These are phyloP conservation scores for Neopestalotiopsis clavispora DNA, from an alignment of 2,329 filamentous ascomycete genomes.

Conservation along the genomic window DNA sequence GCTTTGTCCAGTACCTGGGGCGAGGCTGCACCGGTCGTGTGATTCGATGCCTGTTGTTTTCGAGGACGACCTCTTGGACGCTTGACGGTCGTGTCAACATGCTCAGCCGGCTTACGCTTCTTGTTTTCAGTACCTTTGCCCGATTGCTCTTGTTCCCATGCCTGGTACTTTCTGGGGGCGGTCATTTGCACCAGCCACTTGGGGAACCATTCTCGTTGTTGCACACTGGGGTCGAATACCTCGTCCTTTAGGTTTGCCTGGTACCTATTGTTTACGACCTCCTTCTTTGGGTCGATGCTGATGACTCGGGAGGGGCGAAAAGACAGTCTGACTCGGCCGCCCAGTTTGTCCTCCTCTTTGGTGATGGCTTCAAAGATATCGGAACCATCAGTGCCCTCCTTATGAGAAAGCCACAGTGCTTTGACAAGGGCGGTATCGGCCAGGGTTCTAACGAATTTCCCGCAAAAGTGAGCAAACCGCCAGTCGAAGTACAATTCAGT, in stretches of 20 bases:
- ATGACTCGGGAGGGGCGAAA: not conserved
- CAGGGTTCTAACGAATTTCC: slow-evolving; percentile 1
- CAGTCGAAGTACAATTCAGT: slow-evolving; percentile 8
- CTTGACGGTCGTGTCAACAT: not conserved
- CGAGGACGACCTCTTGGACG: not conserved
- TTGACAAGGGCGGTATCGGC: not conserved
- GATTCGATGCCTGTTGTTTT: not conserved
- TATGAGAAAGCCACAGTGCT: not conserved
- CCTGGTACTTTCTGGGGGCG: not conserved
- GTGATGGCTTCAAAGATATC: not conserved
- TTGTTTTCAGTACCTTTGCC: not conserved
- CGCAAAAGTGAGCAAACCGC: not conserved
- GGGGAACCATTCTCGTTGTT: slow-evolving; percentile 5
- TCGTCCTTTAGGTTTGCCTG: not conserved
- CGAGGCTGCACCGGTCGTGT: not conserved
- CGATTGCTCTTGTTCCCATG: slow-evolving; percentile 4
- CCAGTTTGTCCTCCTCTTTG: not conserved
- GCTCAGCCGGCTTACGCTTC: not conserved
- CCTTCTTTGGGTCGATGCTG: not conserved
- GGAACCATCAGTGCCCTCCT: not conserved
- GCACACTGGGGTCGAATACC: not conserved
- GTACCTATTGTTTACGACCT: not conserved
- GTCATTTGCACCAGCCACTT: slow-evolving; percentile 6
- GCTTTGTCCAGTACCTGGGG: not conserved
- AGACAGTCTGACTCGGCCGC: not conserved